A percentile compares a stretch with the other conserved stretches of the same genome.
Evolutionary conservation across 2,329 filamentous ascomycete species (phyloP).

Genomic region (Hymenoscyphus fructigenus): DNA sequence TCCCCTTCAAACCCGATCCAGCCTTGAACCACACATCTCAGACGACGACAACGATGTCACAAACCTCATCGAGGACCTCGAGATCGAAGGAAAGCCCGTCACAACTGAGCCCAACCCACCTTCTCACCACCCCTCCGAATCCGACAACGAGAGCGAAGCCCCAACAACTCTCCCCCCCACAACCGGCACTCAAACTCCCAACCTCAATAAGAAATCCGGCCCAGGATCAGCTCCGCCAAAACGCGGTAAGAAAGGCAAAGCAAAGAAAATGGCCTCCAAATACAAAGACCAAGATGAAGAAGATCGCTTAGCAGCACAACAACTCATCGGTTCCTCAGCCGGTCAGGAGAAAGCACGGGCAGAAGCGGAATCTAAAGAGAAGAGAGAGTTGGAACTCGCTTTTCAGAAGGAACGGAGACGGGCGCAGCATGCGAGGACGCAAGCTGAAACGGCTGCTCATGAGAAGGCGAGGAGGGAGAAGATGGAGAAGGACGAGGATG

Average conservation of each 20-base stretch:
- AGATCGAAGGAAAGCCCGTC: constrained; percentile 22
- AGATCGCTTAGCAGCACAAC: constrained; percentile 79
- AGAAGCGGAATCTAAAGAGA: constrained; percentile 64
- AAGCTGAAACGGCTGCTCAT: constrained; percentile 72
- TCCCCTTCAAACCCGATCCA: constrained; percentile 24
- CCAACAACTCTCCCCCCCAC: constrained; percentile 15
- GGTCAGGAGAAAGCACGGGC: constrained; percentile 68
- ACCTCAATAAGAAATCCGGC: constrained; percentile 43
- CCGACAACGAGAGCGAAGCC: constrained; percentile 19
- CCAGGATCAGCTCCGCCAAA: constrained; percentile 48
- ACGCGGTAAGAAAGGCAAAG: constrained; percentile 77
- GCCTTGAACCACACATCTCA: constrained; percentile 20
- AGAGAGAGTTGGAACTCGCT: constrained; percentile 69
- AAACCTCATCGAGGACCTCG: constrained; percentile 9
- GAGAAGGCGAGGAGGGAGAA: constrained; percentile 66
- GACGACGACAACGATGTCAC: constrained; percentile 29
- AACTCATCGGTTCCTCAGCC: constrained; percentile 75
- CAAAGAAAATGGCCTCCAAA: constrained; percentile 83
- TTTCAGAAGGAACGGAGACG: constrained; percentile 73
- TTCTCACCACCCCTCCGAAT: constrained; percentile 42
- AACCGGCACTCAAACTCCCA: constrained; percentile 29
- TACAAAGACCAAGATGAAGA: constrained; percentile 96
- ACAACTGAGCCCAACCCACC: constrained; percentile 15
- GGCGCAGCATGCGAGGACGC: constrained; percentile 75
- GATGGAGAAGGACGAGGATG: constrained; percentile 59